These are phyloP conservation scores for Corylus americana DNA, from an alignment of 306 rosid genomes.

Conservation along the genomic window DNA sequence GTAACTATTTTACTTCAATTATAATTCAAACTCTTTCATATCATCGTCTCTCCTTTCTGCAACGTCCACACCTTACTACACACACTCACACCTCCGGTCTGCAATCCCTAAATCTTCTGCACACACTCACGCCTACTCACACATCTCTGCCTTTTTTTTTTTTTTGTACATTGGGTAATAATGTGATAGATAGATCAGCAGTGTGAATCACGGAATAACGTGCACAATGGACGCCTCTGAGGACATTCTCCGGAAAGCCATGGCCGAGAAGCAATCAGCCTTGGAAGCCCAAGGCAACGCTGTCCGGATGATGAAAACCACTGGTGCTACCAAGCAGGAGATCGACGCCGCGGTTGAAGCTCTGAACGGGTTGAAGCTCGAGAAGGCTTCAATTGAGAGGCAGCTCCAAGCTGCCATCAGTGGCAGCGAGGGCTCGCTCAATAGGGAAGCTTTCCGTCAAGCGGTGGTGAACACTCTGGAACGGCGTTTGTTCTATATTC, in stretches of 20 bases:
- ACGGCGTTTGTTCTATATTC: slow-evolving; percentile 77
- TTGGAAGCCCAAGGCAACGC: slow-evolving; percentile 64
- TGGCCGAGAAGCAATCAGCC: slow-evolving; percentile 58
- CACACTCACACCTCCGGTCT: no score
- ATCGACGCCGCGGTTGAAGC: slow-evolving; percentile 67
- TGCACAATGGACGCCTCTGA: slow-evolving; percentile 45
- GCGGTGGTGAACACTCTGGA: slow-evolving; percentile 73
- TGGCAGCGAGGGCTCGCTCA: slow-evolving; percentile 44
- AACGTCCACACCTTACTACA: no score
- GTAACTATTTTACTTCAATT: no score
- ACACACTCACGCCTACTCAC: no score
- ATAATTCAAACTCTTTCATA: no score
- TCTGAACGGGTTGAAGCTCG: slow-evolving; percentile 62
- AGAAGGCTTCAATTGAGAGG: slow-evolving; percentile 58
- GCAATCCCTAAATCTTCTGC: no score
- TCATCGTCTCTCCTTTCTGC: no score
- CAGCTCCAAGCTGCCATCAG: slow-evolving; percentile 46
- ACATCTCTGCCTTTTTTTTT: no score
- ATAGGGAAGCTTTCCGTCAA: slow-evolving; percentile 70
- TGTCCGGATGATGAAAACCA: slow-evolving; percentile 61
- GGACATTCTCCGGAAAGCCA: slow-evolving; percentile 59
- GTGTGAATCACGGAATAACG: no score
- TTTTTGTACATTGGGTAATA: no score
- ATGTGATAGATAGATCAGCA: no score
- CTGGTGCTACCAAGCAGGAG: slow-evolving; percentile 49